Percentiles rank a stretch among this genome's conserved stretches.
Conservation (phyloP, 2,329 filamentous ascomycete species). For the Aspergillus neoniger region DNA sequence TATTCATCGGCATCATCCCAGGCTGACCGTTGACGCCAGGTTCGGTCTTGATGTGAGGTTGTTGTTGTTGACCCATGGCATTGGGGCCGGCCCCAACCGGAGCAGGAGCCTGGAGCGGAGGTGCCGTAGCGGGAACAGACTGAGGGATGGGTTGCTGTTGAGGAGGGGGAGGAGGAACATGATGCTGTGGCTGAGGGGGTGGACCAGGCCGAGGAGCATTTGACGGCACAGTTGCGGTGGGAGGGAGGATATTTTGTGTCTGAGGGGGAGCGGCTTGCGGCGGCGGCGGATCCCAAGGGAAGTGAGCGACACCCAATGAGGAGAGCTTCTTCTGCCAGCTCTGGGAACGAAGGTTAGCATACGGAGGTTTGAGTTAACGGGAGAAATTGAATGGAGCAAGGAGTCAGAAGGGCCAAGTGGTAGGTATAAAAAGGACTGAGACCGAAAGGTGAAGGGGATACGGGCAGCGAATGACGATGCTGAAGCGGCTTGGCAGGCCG, state of each 20-base stretch:
- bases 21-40: conserved; percentile 44
- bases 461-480: conserved; percentile 14
- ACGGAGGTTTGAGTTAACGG: neutral
- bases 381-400: neutral
- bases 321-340: conserved; percentile 94
- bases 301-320: conserved; percentile 77
- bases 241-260: conserved; percentile 42
- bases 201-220: conserved; percentile 46
- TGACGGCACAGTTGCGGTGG: conserved; percentile 44
- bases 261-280: conserved; percentile 55
- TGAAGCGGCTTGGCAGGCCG: conserved; percentile 25
- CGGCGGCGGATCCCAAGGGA: conserved; percentile 92
- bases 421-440: neutral
- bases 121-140: conserved; percentile 30
- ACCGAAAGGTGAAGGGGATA: conserved; percentile 17
- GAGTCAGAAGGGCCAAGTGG: conserved; percentile 8
- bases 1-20: conserved; percentile 38
- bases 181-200: conserved; percentile 35
- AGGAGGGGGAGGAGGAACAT: conserved; percentile 41
- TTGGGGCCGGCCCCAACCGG: conserved; percentile 22
- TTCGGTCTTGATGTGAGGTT: conserved; percentile 56
- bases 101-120: conserved; percentile 28
- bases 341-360: conserved; percentile 49
- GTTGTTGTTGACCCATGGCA: conserved; percentile 34
- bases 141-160: conserved; percentile 39